Conservation (phyloP, 306 rosid genomes). For the Heteromeles arbutifolia region DNA sequence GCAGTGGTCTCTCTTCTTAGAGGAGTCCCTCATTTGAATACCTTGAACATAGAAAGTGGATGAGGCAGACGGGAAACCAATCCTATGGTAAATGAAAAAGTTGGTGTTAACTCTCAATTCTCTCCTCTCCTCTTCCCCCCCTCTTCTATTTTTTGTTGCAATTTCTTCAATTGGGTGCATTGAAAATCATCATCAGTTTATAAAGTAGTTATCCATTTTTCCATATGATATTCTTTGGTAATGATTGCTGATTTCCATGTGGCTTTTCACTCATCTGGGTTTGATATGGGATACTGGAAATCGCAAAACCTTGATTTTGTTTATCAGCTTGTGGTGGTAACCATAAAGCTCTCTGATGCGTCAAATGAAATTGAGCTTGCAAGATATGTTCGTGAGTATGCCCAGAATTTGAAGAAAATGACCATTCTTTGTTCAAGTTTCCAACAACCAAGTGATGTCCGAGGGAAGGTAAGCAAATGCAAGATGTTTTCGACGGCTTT, state of each 20-base stretch:
- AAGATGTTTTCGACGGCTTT: neutral
- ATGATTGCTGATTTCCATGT: neutral
- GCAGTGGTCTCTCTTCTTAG: neutral
- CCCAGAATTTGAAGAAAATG: neutral
- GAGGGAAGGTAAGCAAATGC: neutral
- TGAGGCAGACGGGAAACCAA: neutral
- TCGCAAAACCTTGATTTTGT: neutral
- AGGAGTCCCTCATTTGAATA: neutral
- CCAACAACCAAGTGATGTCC: neutral
- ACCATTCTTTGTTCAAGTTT: neutral
- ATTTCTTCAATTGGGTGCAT: neutral
- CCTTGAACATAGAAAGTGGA: neutral
- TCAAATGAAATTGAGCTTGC: neutral
- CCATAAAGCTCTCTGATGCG: neutral
- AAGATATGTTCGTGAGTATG: neutral
- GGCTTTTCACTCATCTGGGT: neutral
- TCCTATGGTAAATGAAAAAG: neutral
- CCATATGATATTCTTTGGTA: neutral
- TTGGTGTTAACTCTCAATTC: neutral
- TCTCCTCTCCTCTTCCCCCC: neutral
- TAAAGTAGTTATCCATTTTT: neutral
- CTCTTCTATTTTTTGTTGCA: neutral
- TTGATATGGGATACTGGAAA: slow-evolving; percentile 2
- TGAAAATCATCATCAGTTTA: neutral
- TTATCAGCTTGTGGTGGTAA: neutral